Percentiles rank a stretch among this genome's conserved stretches.
phyloP scores from a whole-genome alignment of 208 protist species.

The Balamuthia mandrillaris region DNA sequence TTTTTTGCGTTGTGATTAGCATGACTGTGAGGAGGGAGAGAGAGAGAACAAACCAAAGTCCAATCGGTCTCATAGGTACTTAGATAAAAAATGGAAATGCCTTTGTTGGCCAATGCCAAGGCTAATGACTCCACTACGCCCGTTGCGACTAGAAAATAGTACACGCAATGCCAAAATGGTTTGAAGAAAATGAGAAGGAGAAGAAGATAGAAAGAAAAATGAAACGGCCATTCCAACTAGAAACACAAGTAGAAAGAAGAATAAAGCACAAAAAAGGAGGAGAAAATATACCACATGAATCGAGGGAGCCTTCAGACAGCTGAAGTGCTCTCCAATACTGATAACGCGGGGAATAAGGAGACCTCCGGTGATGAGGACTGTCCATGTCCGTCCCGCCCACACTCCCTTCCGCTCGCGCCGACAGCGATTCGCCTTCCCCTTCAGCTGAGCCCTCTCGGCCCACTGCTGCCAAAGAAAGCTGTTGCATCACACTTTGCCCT shows the following conservation, averaged over 20 bases:
- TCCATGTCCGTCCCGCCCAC: no score
- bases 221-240: no score
- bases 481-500: no score
- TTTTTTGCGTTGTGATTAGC: background rate
- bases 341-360: no score
- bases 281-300: background rate
- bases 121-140: background rate
- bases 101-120: background rate
- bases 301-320: background rate
- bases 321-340: slow-evolving; percentile 15
- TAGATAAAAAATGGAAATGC: slow-evolving; percentile 38
- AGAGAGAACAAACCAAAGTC: background rate
- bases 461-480: no score
- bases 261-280: background rate
- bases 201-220: background rate
- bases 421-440: no score
- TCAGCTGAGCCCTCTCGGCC: no score
- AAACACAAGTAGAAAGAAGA: background rate
- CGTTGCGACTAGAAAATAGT: background rate
- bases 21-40: background rate
- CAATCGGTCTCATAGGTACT: background rate
- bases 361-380: no score
- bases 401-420: no score
- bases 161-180: background rate
- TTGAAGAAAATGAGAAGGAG: background rate